Evolutionary conservation across 345 rosid species (phyloP).

Genomic region (Linum lewisii): DNA sequence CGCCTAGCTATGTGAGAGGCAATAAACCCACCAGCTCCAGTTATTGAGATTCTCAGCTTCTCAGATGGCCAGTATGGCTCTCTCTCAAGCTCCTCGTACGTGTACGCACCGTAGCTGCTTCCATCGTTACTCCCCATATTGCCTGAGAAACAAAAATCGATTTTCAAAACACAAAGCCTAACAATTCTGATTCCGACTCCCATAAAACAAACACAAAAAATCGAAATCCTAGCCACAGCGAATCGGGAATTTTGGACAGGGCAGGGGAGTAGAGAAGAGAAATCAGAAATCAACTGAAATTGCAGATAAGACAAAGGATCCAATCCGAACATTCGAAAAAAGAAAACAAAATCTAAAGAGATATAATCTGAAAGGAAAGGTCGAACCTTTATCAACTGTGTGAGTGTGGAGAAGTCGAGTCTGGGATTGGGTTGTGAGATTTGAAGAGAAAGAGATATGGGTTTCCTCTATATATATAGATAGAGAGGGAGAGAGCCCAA

Average conservation of each 20-base stretch:
- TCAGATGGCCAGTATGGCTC: constrained; percentile 91
- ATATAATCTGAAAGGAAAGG: neutral
- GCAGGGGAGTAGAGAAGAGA: neutral
- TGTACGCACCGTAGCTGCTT: constrained; percentile 60
- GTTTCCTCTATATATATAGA: neutral
- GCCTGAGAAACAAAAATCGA: neutral
- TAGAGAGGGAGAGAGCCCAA: neutral
- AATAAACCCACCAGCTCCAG: constrained; percentile 94
- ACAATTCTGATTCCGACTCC: neutral
- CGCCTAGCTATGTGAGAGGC: constrained; percentile 99
- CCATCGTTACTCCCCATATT: constrained; percentile 72
- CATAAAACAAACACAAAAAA: too few relatives aligned
- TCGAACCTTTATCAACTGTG: neutral
- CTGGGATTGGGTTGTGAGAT: neutral
- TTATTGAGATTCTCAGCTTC: constrained; percentile 70
- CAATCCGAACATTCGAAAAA: neutral
- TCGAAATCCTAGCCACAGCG: neutral
- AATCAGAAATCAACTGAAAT: neutral
- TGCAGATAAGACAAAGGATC: neutral
- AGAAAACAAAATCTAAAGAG: neutral
- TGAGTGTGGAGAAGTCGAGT: neutral
- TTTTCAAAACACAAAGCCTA: neutral
- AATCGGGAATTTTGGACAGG: neutral
- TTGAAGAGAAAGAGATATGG: neutral
- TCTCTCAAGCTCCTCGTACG: constrained; percentile 71